Evolutionary conservation across 2,329 filamentous ascomycete genomes (phyloP).

Genomic region (Scorias spongiosa): DNA sequence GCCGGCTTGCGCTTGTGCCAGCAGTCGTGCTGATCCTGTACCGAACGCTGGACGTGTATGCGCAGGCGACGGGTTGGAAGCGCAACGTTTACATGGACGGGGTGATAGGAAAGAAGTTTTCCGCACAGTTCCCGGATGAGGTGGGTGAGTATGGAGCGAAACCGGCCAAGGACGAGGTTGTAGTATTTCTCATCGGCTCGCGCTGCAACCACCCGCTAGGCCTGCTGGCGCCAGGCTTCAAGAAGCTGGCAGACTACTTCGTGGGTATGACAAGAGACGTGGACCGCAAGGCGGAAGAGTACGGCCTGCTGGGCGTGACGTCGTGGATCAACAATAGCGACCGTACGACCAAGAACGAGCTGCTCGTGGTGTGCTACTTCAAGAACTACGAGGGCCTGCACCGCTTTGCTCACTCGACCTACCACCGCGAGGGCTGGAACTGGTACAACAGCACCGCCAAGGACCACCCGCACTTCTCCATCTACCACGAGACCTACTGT

Average conservation of each 20-base stretch:
- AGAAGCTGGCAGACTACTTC: slow-evolving; percentile 27
- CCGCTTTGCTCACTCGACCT: slow-evolving; percentile 34
- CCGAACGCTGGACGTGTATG: slow-evolving; percentile 19
- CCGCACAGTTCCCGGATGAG: slow-evolving; percentile 24
- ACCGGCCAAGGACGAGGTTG: slow-evolving; percentile 18
- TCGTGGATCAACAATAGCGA: slow-evolving; percentile 26
- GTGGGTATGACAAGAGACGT: slow-evolving; percentile 21
- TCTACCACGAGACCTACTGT: slow-evolving; percentile 41
- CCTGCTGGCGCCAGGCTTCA: slow-evolving; percentile 29
- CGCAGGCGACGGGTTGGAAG: slow-evolving; percentile 20
- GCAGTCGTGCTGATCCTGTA: slow-evolving; percentile 20
- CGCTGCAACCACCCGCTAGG: slow-evolving; percentile 30
- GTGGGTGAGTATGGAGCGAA: slow-evolving; percentile 17
- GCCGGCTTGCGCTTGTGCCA: slow-evolving; percentile 22
- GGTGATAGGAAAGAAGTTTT: slow-evolving; percentile 21
- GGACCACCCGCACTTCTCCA: slow-evolving; percentile 28
- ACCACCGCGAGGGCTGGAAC: slow-evolving; percentile 36
- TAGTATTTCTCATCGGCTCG: slow-evolving; percentile 26
- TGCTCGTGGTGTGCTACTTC: slow-evolving; percentile 37
- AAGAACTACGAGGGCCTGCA: slow-evolving; percentile 33
- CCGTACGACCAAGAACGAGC: slow-evolving; percentile 25
- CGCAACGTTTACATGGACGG: slow-evolving; percentile 25
- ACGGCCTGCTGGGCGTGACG: slow-evolving; percentile 33
- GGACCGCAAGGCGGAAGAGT: slow-evolving; percentile 25
- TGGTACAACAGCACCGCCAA: slow-evolving; percentile 29